Conservation (phyloP, 208 protist genomes). For the Leishmania tropica region DNA sequence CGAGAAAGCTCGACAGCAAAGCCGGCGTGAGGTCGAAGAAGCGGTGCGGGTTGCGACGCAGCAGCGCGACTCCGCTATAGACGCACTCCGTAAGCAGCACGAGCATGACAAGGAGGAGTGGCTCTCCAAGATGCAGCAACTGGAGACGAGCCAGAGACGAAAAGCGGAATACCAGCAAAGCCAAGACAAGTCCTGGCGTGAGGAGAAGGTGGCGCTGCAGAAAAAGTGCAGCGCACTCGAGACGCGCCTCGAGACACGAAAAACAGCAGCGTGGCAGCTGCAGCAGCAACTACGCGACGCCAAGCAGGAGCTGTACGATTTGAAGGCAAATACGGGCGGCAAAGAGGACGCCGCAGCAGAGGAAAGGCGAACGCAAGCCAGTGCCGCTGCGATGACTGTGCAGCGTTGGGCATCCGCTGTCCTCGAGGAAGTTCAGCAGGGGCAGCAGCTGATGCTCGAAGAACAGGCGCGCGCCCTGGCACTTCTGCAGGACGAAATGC, state of each 20-base stretch:
- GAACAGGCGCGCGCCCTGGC: constrained; percentile 14
- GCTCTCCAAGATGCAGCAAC: neutral
- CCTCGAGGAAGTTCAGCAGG: constrained; percentile 24
- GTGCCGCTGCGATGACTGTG: constrained; percentile 7
- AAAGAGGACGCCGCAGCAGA: constrained; percentile 8
- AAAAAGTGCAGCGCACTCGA: constrained; percentile 26
- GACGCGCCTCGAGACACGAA: constrained; percentile 22
- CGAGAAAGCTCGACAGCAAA: constrained; percentile 7
- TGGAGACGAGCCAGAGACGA: neutral
- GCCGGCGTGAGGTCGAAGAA: neutral
- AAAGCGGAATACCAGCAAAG: neutral
- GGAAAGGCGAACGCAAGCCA: neutral
- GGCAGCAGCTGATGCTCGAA: constrained; percentile 23
- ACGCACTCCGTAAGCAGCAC: neutral
- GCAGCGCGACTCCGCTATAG: constrained; percentile 10
- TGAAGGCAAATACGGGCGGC: constrained; percentile 2
- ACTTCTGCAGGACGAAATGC: constrained; percentile 11
- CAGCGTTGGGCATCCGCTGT: constrained; percentile 21
- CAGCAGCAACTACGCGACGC: constrained; percentile 29
- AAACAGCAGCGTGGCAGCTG: constrained; percentile 18
- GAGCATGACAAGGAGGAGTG: constrained; percentile 3
- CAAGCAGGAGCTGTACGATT: constrained; percentile 17
- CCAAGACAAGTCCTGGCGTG: constrained; percentile 18
- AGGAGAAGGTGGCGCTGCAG: constrained; percentile 22
- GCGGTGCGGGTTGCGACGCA: neutral